Percentiles rank a stretch among this genome's conserved stretches.
phyloP scores from a whole-genome alignment of 1,139 yeast species.

The Taphrina betulina region DNA sequence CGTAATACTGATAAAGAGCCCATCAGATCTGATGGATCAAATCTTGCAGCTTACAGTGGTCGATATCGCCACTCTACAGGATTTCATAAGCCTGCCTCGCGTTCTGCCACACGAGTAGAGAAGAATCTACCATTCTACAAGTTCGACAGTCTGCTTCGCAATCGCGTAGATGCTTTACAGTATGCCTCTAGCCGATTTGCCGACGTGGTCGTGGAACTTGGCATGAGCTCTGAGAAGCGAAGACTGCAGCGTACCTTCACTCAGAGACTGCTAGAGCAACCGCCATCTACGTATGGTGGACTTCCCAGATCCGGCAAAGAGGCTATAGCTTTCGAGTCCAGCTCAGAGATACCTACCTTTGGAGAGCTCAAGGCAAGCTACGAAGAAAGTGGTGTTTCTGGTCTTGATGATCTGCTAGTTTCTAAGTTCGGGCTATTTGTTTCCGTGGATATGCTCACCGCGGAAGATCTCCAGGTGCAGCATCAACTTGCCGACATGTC shows the following conservation, averaged over 20 bases:
- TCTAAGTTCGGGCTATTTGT: constrained; percentile 21
- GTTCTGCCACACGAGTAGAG: too few species aligned
- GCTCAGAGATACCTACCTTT: constrained; percentile 9
- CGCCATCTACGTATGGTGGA: constrained; percentile 16
- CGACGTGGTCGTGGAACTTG: constrained; percentile 2
- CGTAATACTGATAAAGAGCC: too few species aligned
- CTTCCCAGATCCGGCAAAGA: not conserved
- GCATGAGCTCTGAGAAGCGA: not conserved
- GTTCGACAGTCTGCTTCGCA: constrained; percentile 10
- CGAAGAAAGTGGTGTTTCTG: constrained; percentile 7
- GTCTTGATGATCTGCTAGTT: constrained; percentile 23
- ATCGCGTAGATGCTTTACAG: constrained; percentile 4
- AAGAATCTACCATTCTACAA: constrained; percentile 24
- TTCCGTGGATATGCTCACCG: constrained; percentile 13
- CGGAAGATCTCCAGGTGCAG: constrained; percentile 23
- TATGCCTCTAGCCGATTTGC: constrained; percentile 4
- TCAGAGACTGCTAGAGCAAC: not conserved
- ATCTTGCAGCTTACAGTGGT: too few species aligned
- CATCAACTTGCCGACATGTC: constrained; percentile 29
- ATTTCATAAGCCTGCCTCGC: too few species aligned
- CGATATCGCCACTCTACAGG: too few species aligned
- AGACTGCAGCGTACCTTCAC: not conserved
- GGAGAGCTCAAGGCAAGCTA: constrained; percentile 16
- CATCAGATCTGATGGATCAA: too few species aligned
- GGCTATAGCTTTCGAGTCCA: not conserved